These are phyloP conservation scores for Populus alba DNA, from an alignment of 345 rosid species.

Conservation along the genomic window DNA sequence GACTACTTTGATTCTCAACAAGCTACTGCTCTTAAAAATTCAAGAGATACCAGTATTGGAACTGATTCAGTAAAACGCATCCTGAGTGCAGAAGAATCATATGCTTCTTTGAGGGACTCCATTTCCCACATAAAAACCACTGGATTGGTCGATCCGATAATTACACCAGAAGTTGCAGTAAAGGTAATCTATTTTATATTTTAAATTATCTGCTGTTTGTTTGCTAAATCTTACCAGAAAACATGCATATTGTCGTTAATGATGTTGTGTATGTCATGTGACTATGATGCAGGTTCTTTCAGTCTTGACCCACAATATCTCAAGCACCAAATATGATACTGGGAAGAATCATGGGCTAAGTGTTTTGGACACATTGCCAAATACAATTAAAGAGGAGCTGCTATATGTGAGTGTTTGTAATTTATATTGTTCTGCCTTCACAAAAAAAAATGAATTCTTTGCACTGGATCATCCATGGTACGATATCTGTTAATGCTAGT, in stretches of 20 bases:
- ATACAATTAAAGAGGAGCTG: slow-evolving; percentile 65
- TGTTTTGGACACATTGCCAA: slow-evolving; percentile 73
- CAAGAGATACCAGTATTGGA: slow-evolving; percentile 41
- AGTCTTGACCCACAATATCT: slow-evolving; percentile 70
- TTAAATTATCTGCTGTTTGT: neutral
- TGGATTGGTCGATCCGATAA: slow-evolving; percentile 63
- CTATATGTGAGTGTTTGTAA: slow-evolving; percentile 50
- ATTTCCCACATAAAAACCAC: slow-evolving; percentile 47
- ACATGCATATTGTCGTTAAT: slow-evolving; percentile 8
- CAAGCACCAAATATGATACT: slow-evolving; percentile 64
- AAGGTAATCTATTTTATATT: slow-evolving; percentile 43
- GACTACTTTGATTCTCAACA: slow-evolving; percentile 98
- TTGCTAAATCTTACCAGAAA: neutral
- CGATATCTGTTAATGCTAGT: neutral
- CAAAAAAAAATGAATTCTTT: neutral
- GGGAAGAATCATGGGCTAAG: slow-evolving; percentile 82
- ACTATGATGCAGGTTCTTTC: slow-evolving; percentile 63
- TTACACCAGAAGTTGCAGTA: slow-evolving; percentile 67
- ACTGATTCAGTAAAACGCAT: slow-evolving; percentile 38
- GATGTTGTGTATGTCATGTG: slow-evolving; percentile 1
- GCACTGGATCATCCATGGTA: neutral
- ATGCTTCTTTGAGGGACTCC: slow-evolving; percentile 57
- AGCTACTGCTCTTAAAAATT: slow-evolving; percentile 53
- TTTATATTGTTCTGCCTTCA: neutral
- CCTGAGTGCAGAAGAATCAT: slow-evolving; percentile 57